Evolutionary conservation across 2,329 filamentous ascomycete genomes (phyloP), one percentile per base, ranked within the genome.

Genomic region (Penicillium sp.): DNA sequence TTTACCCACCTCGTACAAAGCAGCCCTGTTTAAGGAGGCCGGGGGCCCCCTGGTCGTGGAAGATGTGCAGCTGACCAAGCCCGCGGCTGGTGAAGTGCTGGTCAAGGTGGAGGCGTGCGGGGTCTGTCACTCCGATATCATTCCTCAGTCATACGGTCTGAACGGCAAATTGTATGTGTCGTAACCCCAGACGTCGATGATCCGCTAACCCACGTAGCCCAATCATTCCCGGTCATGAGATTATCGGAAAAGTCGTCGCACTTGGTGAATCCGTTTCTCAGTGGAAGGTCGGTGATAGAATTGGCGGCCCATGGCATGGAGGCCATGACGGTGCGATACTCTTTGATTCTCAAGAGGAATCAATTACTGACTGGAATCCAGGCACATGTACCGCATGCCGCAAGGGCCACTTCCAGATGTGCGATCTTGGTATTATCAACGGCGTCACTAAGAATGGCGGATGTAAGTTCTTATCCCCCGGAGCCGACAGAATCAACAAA

Each of bases 61-160:
- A 55, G 79, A 88, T 3, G 62, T 84, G 3, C 73, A 78, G 15
- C 74, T 89, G 35, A 74, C 78, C 50, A 64, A 73, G 29, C 84
- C 85, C 1, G 69, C 75, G 6, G 64, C 74, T 0, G 77, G 79
- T 15, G 75, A 88, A 60, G 72, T 90, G 2, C 78, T 90, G 24
- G 77, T 88, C 66, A 89, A 89, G 66, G 79, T 88, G 2, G 72
- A 83, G 7, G 86, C 86, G 5, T 88, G 83, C 58, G 87, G 87
- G 38, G 79, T 91, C 42, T 90, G 87, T 67, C 83, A 83, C 65
- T 80, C 78, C 0, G 87, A 89, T 59, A 53, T 70, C 18, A 69
- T 66, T 46, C 67, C 79, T 1, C 72, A 76, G 43, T 41, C 62
- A 2, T 81, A 81, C 23, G 60, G 68, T 4, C 70, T 85, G 38